These are phyloP conservation scores for Cryptosporidium muris DNA, from an alignment of 169 alveolate genomes.

Conservation along the genomic window DNA sequence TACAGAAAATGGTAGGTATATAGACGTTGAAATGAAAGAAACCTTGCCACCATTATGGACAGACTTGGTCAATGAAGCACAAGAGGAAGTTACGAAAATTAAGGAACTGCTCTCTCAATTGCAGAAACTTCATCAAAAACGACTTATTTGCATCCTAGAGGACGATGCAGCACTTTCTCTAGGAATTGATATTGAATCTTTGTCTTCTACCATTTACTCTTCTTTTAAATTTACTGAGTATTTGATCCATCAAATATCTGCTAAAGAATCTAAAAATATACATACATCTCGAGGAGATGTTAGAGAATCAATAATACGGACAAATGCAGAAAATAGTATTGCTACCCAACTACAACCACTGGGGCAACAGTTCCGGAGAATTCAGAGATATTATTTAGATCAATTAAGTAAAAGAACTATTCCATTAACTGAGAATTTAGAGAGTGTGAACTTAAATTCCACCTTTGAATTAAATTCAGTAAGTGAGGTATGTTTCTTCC, in stretches of 20 bases:
- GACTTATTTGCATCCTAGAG: constrained; percentile 71
- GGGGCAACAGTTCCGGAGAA: constrained; percentile 75
- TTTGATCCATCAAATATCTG: constrained; percentile 64
- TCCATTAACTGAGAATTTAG: too few relatives aligned
- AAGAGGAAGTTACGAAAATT: constrained; percentile 73
- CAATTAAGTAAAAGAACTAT: constrained; percentile 11
- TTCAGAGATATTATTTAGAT: constrained; percentile 75
- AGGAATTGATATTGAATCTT: constrained; percentile 29
- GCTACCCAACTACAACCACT: constrained; percentile 76
- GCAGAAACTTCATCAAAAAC: constrained; percentile 75
- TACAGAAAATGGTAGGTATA: background rate
- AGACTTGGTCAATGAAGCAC: constrained; percentile 73
- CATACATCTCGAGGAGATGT: background rate
- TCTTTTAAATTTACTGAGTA: constrained; percentile 53
- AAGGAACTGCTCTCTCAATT: constrained; percentile 71
- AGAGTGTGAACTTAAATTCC: background rate
- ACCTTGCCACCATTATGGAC: constrained; percentile 77
- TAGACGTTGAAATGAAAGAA: constrained; percentile 74
- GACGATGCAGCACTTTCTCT: constrained; percentile 19
- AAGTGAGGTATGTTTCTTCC: background rate
- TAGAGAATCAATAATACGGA: constrained; percentile 62
- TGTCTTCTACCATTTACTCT: constrained; percentile 9
- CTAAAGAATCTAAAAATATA: constrained; percentile 60
- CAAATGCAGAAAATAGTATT: constrained; percentile 77
- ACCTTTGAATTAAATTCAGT: background rate